phyloP scores from a whole-genome alignment of 257 asterid genomes.

The Ehretia macrophylla region DNA sequence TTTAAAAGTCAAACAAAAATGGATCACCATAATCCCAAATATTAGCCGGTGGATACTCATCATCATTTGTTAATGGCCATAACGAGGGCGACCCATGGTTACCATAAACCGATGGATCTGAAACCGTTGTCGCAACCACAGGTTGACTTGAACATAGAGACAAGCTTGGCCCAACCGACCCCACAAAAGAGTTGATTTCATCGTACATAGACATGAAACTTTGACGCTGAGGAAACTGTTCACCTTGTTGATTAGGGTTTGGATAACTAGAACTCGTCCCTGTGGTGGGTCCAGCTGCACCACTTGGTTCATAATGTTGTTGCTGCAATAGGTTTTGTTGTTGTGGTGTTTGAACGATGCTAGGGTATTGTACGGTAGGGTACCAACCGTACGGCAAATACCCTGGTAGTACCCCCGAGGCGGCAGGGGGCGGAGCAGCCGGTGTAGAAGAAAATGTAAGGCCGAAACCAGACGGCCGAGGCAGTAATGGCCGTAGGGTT shows the following conservation, averaged over 20 bases:
- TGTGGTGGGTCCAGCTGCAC: constrained; percentile 25
- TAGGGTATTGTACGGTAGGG: constrained; percentile 46
- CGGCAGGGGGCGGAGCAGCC: constrained; percentile 9
- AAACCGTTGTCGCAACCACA: constrained; percentile 15
- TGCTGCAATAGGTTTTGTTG: constrained; percentile 14
- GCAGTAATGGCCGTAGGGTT: constrained; percentile 71
- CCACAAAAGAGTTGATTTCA: constrained; percentile 40
- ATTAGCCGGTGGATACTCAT: constrained; percentile 40
- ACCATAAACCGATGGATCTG: constrained; percentile 30
- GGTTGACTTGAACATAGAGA: constrained; percentile 27
- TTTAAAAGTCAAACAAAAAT: constrained; percentile 65
- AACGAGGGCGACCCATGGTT: constrained; percentile 30
- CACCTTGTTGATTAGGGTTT: constrained; percentile 42
- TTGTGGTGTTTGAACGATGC: constrained; percentile 16
- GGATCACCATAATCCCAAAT: constrained; percentile 79
- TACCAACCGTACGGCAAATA: constrained; percentile 46
- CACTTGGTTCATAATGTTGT: constrained; percentile 22
- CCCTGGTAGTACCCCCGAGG: constrained; percentile 4
- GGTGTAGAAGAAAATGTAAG: constrained; percentile 26
- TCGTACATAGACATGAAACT: constrained; percentile 24
- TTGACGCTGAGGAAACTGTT: constrained; percentile 13
- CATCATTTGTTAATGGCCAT: constrained; percentile 57
- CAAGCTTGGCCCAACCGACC: constrained; percentile 33
- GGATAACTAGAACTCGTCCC: constrained; percentile 22
- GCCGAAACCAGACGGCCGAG: constrained; percentile 68